Percentiles rank a stretch among this genome's conserved stretches.
Conservation (phyloP, 768 basidiomycete species). For the Pluteus cervinus region DNA sequence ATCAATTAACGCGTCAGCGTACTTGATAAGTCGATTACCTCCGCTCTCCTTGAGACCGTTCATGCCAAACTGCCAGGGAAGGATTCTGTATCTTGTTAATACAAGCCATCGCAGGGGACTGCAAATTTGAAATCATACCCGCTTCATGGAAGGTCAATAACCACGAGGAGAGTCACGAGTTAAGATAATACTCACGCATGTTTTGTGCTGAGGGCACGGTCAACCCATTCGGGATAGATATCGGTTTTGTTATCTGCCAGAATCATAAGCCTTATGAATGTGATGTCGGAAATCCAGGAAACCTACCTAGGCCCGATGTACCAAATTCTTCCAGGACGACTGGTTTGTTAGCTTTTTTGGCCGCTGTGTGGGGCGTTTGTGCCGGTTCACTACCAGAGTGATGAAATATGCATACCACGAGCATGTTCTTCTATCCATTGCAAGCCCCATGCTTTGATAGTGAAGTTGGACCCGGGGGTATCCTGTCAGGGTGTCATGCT, state of each 20-base stretch:
- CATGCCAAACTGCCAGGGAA: conserved; percentile 56
- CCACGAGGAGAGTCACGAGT: neutral
- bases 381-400: neutral
- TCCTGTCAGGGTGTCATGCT: conserved; percentile 22
- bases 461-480: conserved; percentile 42
- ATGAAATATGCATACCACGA: conserved; percentile 21
- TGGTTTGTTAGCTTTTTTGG: conserved; percentile 50
- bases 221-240: conserved; percentile 47
- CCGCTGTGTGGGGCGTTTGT: conserved; percentile 30
- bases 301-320: conserved; percentile 34
- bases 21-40: conserved; percentile 49
- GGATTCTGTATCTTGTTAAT: conserved; percentile 27
- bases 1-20: conserved; percentile 44
- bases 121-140: neutral
- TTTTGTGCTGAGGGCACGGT: conserved; percentile 38
- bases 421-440: conserved; percentile 56
- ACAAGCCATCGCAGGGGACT: neutral
- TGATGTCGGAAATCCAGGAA: neutral
- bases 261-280: neutral
- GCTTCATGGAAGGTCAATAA: neutral
- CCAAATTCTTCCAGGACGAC: conserved; percentile 64
- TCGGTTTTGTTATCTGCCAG: conserved; percentile 36
- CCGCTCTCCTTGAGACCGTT: conserved; percentile 42
- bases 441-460: conserved; percentile 43
- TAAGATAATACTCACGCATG: conserved; percentile 34